These are phyloP conservation scores for Globisporangium sylvaticum DNA, from an alignment of 352 stramenopile species.

Conservation along the genomic window DNA sequence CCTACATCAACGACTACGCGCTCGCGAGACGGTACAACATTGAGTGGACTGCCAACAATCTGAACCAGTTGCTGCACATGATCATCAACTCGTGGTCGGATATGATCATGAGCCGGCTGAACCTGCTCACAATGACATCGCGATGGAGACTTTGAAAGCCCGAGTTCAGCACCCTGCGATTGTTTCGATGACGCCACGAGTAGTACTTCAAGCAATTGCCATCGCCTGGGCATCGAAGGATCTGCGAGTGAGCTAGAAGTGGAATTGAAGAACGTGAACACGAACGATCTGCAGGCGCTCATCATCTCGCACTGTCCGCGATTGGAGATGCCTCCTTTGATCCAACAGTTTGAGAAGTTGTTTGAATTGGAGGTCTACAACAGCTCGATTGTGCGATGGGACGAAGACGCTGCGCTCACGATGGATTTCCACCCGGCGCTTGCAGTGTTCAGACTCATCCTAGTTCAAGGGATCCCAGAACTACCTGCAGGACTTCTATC, in stretches of 20 bases:
- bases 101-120: neutral
- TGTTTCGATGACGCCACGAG: neutral
- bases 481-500: neutral
- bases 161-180: neutral
- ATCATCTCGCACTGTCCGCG: constrained; percentile 23
- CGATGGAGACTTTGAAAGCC: constrained; percentile 1
- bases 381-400: constrained; percentile 21
- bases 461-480: neutral
- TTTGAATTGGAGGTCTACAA: constrained; percentile 30
- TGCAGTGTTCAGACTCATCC: neutral
- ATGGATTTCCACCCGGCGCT: constrained; percentile 9
- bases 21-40: neutral
- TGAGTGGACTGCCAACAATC: neutral
- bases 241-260: neutral
- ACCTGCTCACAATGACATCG: constrained; percentile 1
- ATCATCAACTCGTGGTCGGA: neutral
- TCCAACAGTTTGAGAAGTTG: constrained; percentile 21
- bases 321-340: constrained; percentile 11
- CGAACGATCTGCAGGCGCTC: constrained; percentile 1
- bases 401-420: constrained; percentile 12
- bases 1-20: neutral
- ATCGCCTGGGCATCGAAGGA: constrained; percentile 13
- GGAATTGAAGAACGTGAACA: constrained; percentile 10
- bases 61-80: neutral
- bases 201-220: constrained; percentile 12